phyloP scores from a whole-genome alignment of 1,284 basidiomycete genomes.

The Inonotus obliquus region DNA sequence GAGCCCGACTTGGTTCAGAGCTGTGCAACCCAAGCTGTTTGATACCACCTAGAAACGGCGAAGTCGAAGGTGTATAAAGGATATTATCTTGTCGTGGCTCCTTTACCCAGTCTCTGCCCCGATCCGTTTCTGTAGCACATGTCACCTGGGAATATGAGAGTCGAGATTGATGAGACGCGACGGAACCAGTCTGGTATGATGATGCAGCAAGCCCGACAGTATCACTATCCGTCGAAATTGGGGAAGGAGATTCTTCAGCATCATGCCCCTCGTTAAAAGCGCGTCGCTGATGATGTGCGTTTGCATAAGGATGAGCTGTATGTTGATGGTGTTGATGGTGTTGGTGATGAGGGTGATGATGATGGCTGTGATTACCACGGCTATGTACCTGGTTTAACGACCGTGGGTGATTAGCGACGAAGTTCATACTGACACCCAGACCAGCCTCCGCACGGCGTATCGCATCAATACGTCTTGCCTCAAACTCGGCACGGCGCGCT shows the following conservation, averaged over 20 bases:
- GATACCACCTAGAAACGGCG: slow-evolving; percentile 81
- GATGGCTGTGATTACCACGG: slow-evolving; percentile 19
- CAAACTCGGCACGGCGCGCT: slow-evolving; percentile 78
- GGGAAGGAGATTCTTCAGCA: slow-evolving; percentile 58
- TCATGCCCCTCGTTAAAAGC: slow-evolving; percentile 34
- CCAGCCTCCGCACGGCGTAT: slow-evolving; percentile 78
- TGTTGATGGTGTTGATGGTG: slow-evolving; percentile 35
- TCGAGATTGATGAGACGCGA: background rate
- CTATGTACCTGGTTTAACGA: background rate
- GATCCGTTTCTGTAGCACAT: background rate
- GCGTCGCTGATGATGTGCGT: slow-evolving; percentile 27
- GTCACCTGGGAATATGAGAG: slow-evolving; percentile 11
- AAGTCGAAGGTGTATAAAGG: slow-evolving; percentile 44
- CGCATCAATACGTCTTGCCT: slow-evolving; percentile 74
- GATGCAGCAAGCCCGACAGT: slow-evolving; percentile 26
- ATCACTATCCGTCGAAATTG: slow-evolving; percentile 66
- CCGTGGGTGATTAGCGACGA: background rate
- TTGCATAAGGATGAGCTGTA: slow-evolving; percentile 22
- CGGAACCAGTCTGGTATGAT: slow-evolving; percentile 34
- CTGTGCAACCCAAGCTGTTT: slow-evolving; percentile 71
- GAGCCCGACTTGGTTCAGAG: slow-evolving; percentile 56
- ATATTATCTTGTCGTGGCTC: slow-evolving; percentile 4
- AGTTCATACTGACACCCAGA: slow-evolving; percentile 25
- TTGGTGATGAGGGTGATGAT: slow-evolving; percentile 41
- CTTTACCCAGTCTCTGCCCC: background rate